Evolutionary conservation across 73 alveolate species (phyloP).

Genomic region (Effrenium voratum): DNA sequence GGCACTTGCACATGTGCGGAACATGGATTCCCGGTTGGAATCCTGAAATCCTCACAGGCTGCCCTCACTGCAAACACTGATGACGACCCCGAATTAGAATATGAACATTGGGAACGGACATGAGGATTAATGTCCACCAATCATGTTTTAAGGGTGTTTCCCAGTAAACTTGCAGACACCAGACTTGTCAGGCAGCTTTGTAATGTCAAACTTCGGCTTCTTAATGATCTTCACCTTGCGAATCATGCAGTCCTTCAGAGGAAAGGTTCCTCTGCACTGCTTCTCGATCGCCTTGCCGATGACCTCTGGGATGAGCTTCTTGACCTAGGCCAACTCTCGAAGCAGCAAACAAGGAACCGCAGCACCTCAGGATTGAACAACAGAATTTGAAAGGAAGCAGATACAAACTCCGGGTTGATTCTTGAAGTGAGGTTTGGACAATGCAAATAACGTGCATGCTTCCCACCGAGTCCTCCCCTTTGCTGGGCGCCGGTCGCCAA

Average conservation of each 20-base stretch:
- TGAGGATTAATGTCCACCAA: too few species aligned
- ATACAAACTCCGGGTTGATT: not conserved
- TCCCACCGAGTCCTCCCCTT: not conserved
- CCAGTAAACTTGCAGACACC: too few species aligned
- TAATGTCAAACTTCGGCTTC: constrained; percentile 97
- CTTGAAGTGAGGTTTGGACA: not conserved
- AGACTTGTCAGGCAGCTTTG: constrained; percentile 94
- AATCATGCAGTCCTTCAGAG: constrained; percentile 95
- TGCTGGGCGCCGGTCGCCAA: not conserved
- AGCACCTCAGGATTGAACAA: not conserved
- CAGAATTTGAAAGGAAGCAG: not conserved
- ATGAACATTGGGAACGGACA: too few species aligned
- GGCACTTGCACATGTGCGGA: too few species aligned
- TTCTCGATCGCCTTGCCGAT: constrained; percentile 96
- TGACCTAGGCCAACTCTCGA: not conserved
- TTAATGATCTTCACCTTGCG: constrained; percentile 97
- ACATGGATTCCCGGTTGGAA: too few species aligned
- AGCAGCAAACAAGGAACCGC: not conserved
- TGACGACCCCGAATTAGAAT: too few species aligned
- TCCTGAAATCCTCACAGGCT: too few species aligned
- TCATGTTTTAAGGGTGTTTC: too few species aligned
- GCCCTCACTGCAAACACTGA: too few species aligned
- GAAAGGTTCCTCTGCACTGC: constrained; percentile 97
- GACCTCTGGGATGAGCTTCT: constrained; percentile 95
- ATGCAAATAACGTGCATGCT: not conserved